Percentiles rank a stretch among this genome's conserved stretches.
phyloP scores from a whole-genome alignment of 2,329 filamentous ascomycete species.

The Colletotrichum gigasporum region DNA sequence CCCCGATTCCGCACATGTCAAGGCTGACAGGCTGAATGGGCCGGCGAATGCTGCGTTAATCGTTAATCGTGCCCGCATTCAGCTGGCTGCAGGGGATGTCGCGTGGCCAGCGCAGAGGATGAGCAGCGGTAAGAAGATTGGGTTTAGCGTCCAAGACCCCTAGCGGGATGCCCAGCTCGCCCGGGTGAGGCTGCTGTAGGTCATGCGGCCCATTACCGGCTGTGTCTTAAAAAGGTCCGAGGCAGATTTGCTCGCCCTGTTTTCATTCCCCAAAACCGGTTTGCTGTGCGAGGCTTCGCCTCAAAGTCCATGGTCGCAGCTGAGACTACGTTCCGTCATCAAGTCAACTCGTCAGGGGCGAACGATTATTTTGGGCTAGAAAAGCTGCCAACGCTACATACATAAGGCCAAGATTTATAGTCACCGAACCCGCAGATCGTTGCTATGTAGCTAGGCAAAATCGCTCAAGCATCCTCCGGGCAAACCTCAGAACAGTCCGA shows the following conservation, averaged over 20 bases:
- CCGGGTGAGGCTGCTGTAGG: neutral
- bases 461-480: neutral
- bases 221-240: neutral
- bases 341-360: too few species aligned
- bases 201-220: neutral
- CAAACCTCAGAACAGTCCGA: neutral
- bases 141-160: slow-evolving; percentile 2
- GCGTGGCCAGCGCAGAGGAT: neutral
- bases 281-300: neutral
- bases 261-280: neutral
- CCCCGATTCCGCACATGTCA: neutral
- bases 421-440: too few species aligned
- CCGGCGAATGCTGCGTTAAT: neutral
- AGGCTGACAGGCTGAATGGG: neutral
- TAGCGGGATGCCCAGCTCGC: neutral
- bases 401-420: too few species aligned
- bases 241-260: slow-evolving; percentile 18
- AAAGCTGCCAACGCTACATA: too few species aligned
- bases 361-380: too few species aligned
- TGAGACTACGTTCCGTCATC: too few species aligned
- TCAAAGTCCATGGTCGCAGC: too few species aligned
- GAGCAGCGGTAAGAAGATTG: neutral
- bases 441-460: too few species aligned
- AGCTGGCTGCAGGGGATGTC: neutral
- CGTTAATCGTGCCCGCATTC: slow-evolving; percentile 11